Evolutionary conservation across 2,329 filamentous ascomycete genomes (phyloP).

Genomic region (Beauveria pseudobassiana): DNA sequence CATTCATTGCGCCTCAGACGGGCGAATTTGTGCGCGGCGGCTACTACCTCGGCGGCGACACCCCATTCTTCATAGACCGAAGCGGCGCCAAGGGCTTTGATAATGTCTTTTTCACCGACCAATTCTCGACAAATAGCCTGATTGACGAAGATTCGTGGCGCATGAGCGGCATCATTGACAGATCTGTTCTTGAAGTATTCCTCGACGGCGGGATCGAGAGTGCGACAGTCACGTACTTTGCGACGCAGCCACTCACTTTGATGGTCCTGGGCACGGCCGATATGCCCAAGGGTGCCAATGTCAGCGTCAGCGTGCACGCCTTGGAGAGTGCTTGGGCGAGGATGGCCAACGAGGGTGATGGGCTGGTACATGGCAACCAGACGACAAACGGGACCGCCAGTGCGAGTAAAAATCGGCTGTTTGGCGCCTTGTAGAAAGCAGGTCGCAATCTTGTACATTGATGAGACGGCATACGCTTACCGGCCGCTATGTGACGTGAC

Average conservation of each 20-base stretch:
- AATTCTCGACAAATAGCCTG: constrained; percentile 19
- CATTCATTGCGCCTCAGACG: constrained; percentile 17
- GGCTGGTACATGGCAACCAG: constrained; percentile 10
- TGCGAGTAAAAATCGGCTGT: neutral
- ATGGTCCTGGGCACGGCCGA: constrained; percentile 16
- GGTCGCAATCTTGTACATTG: neutral
- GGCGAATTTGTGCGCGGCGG: constrained; percentile 22
- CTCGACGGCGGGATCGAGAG: constrained; percentile 26
- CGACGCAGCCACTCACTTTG: constrained; percentile 19
- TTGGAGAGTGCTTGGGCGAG: constrained; percentile 21
- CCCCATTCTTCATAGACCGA: constrained; percentile 23
- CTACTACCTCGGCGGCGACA: constrained; percentile 21
- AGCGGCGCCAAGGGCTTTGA: constrained; percentile 21
- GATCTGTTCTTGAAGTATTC: constrained; percentile 29
- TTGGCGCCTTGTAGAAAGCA: neutral
- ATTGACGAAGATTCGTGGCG: constrained; percentile 17
- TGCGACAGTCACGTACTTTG: constrained; percentile 25
- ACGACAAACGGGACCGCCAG: neutral
- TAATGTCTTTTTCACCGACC: constrained; percentile 26
- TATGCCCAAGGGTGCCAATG: constrained; percentile 16
- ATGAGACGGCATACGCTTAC: neutral
- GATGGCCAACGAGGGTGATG: constrained; percentile 1
- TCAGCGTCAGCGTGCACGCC: constrained; percentile 19
- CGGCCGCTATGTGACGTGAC: neutral
- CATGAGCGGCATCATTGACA: constrained; percentile 27